Evolutionary conservation across 306 rosid species (phyloP), one percentile per base, ranked within the genome.

Genomic region (Vigna hirtella): DNA sequence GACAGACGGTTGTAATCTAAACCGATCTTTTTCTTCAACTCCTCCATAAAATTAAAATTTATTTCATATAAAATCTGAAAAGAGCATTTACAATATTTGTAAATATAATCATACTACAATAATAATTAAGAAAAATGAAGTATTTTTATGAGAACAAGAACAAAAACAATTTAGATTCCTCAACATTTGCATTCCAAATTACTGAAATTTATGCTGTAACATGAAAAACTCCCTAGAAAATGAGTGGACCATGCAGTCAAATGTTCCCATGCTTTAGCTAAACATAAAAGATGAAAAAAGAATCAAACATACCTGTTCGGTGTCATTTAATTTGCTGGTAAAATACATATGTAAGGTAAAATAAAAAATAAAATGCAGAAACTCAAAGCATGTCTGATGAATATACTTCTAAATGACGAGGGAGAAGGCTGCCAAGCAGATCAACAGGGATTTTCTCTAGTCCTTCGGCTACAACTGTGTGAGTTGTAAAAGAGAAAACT

Each of bases 11-110:
- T 58, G 70, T 90, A 90, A 86, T 90, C 93, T 79, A 90, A 61
- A 68, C 93, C 96, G 78, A 90, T 88, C 84, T 69, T 88, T 85
- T 87, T 88, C 86, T 88, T 90, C 85, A 90, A 82, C 78, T 90
- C 91, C 69, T 87, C 91, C 87, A 85, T 78, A 67, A 88, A 90
- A 49, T 81, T 45, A 62, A 66, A 83, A 82, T 90, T 90, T 74
- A 90, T 85, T 66, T 88, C 77, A 61, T 85, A 90, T 75, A 90
- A 85, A 80, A 90, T 90, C 96, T 90, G 90, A 70, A 80, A 73
- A 68, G 26, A 65, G 62, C 10, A 72, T 28, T 51, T 63, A 28
- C 72, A 56, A 34, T 82, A 45, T 26, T 70, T 53, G 58, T 63
- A 75, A 82, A 72, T 43, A 80, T 34, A 80, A 59, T 78, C 57